A percentile compares a stretch with the other conserved stretches of the same genome.
Conservation (phyloP, 2,329 filamentous ascomycete genomes). For the Huntiella decipiens region DNA sequence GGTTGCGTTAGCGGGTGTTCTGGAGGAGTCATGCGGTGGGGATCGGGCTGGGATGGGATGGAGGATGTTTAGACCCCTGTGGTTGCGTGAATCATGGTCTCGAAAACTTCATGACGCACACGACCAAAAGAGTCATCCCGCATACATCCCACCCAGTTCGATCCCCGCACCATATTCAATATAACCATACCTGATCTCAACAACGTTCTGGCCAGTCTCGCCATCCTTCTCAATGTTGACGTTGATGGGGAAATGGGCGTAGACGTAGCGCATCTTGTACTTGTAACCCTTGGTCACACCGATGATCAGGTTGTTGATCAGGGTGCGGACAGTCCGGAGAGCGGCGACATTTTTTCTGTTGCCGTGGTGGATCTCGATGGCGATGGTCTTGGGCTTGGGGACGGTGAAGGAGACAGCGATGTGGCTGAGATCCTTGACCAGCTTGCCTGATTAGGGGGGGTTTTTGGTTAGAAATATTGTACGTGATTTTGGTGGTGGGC, state of each 20-base stretch:
- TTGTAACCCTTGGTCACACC: slow-evolving; percentile 98
- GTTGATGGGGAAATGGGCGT: slow-evolving; percentile 99
- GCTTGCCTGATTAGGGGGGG: slow-evolving; percentile 47
- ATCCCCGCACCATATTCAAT: background rate
- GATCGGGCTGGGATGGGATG: background rate
- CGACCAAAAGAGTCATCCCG: background rate
- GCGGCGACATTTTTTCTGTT: slow-evolving; percentile 93
- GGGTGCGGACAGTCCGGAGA: slow-evolving; percentile 89
- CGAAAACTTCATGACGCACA: background rate
- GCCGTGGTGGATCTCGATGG: slow-evolving; percentile 98
- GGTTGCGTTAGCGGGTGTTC: slow-evolving; percentile 14
- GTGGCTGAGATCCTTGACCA: slow-evolving; percentile 91
- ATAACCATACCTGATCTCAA: slow-evolving; percentile 77
- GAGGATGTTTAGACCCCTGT: background rate
- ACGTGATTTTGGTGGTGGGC: too few species aligned
- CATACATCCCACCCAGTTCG: background rate
- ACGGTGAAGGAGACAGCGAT: slow-evolving; percentile 88
- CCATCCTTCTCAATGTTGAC: slow-evolving; percentile 95
- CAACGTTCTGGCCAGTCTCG: slow-evolving; percentile 72
- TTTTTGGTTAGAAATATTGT: slow-evolving; percentile 7
- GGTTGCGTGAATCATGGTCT: background rate
- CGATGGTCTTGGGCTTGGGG: slow-evolving; percentile 70
- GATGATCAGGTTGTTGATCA: slow-evolving; percentile 98
- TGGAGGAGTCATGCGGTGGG: background rate
- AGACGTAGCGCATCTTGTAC: slow-evolving; percentile 99